Conservation (phyloP, 192 early-diverging fungal genomes). For the Rhizophagus clarus region DNA sequence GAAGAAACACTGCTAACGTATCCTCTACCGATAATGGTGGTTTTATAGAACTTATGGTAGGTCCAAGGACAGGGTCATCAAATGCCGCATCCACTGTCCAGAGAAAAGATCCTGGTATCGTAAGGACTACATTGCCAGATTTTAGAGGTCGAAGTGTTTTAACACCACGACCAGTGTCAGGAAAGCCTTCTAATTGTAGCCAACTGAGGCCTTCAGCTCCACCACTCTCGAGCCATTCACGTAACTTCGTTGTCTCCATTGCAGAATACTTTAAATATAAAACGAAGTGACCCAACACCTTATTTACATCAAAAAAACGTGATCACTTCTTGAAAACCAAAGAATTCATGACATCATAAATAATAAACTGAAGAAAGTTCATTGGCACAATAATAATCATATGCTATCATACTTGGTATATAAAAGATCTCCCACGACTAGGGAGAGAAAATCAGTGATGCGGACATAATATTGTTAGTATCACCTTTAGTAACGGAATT, state of each 20-base stretch:
- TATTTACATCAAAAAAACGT: too few relatives aligned
- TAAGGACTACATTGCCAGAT: constrained; percentile 16
- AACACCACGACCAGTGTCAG: constrained; percentile 38
- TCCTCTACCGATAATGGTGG: constrained; percentile 33
- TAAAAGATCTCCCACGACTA: too few relatives aligned
- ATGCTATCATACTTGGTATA: too few relatives aligned
- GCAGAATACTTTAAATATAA: neutral
- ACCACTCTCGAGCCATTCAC: constrained; percentile 16
- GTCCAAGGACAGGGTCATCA: constrained; percentile 36
- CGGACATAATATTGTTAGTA: too few relatives aligned
- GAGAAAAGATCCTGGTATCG: constrained; percentile 20
- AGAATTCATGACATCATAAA: too few relatives aligned
- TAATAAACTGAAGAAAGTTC: too few relatives aligned
- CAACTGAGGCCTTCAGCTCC: constrained; percentile 12
- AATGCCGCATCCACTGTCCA: constrained; percentile 36
- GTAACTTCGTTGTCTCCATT: neutral
- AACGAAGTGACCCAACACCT: too few relatives aligned
- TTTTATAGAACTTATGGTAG: constrained; percentile 19
- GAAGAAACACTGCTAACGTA: constrained; percentile 37
- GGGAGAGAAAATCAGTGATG: too few relatives aligned
- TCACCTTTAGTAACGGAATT: too few relatives aligned
- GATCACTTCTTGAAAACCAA: too few relatives aligned
- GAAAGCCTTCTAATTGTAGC: constrained; percentile 29
- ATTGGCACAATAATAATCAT: too few relatives aligned
- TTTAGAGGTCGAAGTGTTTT: constrained; percentile 24